Evolutionary conservation across 2,329 filamentous ascomycete species (phyloP), one percentile per base, ranked within the genome.

Genomic region (Didymella segeticola): DNA sequence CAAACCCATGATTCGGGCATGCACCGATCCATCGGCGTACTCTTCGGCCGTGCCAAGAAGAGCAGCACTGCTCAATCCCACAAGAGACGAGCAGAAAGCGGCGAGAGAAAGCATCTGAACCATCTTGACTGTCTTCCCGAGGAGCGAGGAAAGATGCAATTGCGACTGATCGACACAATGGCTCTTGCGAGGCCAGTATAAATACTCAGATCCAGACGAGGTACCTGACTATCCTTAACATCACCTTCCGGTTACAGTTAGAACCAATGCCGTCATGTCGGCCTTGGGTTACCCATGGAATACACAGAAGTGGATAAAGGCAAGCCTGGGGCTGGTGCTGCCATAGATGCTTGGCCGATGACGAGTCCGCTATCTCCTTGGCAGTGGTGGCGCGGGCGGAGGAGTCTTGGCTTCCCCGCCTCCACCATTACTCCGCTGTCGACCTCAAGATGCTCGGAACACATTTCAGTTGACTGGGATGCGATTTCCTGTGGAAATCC

Each of bases 11-110:
- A 75, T 73, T 29, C 49, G 62, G 43, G 69, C 63, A 47, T 74
- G 72, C 10, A 74, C 68, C 23, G 65, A 58, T 12, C 71, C 71
- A 33, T 69, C 70, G 14, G 70, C 68, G 57, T 73, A 75, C 41
- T 73, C 63, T 43, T 69, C 65, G 6, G 63, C 58, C n/a, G 62
- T 58, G 37, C 64, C 62, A 37, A 66, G 49, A 25, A 60, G 62
- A 42, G 65, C 62, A 15, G 58, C 63, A 37, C 49, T 66, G 27
- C 62, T 63, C 56, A 60, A 41, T 25, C 63, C 60, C 34, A 65
- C 37, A 12, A 65, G 34, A 45, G 59, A 54, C 22, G 62, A 62
- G 54, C 58, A 59, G 12, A 67, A 36, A 8, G 49, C 48, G 10
- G 33, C 53, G n/a, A 65, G 27, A 14, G 50, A 60, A 23, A 53